Conservation (phyloP, 495 filamentous ascomycete genomes). For the Delitschia confertaspora region DNA sequence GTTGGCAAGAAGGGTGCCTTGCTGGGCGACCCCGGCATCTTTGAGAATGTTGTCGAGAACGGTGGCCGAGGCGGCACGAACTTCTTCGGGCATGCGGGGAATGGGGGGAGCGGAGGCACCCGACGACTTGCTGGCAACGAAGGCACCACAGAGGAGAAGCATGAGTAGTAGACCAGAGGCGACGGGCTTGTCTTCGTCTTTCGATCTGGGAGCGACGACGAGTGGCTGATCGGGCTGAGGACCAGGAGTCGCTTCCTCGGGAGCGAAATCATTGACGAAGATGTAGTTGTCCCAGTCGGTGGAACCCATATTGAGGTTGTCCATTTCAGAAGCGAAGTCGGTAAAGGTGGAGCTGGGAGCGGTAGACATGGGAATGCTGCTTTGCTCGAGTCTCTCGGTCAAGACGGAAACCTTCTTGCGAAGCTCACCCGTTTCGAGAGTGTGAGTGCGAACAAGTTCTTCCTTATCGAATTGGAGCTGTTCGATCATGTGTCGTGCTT, state of each 20-base stretch:
- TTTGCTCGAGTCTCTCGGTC: slow-evolving; percentile 73
- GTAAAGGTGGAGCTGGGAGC: slow-evolving; percentile 51
- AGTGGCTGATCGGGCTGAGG: slow-evolving; percentile 35
- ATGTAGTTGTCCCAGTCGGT: slow-evolving; percentile 71
- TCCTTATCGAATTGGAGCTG: slow-evolving; percentile 78
- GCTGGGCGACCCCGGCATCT: slow-evolving; percentile 42
- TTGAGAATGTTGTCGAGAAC: slow-evolving; percentile 83
- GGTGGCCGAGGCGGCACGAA: slow-evolving; percentile 82
- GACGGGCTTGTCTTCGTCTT: slow-evolving; percentile 41
- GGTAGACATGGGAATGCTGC: slow-evolving; percentile 54
- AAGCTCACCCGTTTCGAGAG: slow-evolving; percentile 86
- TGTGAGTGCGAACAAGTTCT: slow-evolving; percentile 80
- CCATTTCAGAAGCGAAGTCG: slow-evolving; percentile 69
- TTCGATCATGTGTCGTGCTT: slow-evolving; percentile 65
- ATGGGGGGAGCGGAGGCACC: slow-evolving; percentile 52
- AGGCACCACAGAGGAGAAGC: slow-evolving; percentile 94
- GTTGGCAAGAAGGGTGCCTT: slow-evolving; percentile 24
- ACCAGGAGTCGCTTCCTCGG: slow-evolving; percentile 41
- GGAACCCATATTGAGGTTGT: slow-evolving; percentile 68
- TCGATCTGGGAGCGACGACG: slow-evolving; percentile 49
- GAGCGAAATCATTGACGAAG: slow-evolving; percentile 54
- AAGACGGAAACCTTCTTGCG: slow-evolving; percentile 92
- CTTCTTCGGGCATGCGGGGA: slow-evolving; percentile 83
- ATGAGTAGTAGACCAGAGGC: slow-evolving; percentile 40
- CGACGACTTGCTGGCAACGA: slow-evolving; percentile 78